These are phyloP conservation scores for Litchi chinensis DNA, from an alignment of 345 rosid genomes.

Conservation along the genomic window DNA sequence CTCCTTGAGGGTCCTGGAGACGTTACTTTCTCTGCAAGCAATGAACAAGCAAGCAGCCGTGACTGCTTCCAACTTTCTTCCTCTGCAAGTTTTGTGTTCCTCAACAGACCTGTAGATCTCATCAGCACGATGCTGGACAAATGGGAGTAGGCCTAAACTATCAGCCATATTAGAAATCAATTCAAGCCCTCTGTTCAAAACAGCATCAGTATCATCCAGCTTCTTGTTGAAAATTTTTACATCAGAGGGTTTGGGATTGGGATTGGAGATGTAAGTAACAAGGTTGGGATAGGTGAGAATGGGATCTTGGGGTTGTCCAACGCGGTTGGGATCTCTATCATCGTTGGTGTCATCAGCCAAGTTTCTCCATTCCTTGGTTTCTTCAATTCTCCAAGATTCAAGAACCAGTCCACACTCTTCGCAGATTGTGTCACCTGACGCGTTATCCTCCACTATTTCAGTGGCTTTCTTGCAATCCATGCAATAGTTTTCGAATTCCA, in stretches of 20 bases:
- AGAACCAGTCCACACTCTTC: conserved; percentile 21
- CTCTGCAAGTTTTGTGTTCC: conserved; percentile 3
- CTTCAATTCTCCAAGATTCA: not conserved
- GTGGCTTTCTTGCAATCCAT: conserved; percentile 15
- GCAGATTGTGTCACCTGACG: conserved; percentile 14
- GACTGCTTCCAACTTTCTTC: conserved; percentile 9
- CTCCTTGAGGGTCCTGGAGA: conserved; percentile 15
- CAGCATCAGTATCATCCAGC: not conserved
- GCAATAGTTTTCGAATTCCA: not conserved
- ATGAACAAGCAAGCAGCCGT: conserved; percentile 23
- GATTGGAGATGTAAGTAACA: not conserved
- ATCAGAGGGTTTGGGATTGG: not conserved
- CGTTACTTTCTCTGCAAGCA: conserved; percentile 21
- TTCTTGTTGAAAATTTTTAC: not conserved
- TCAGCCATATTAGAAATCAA: conserved; percentile 17
- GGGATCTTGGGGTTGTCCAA: not conserved
- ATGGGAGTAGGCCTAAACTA: not conserved
- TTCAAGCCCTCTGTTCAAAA: not conserved
- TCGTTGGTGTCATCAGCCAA: conserved; percentile 16
- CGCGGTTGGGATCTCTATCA: conserved; percentile 24
- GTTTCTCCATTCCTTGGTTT: conserved; percentile 17
- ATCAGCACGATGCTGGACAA: conserved; percentile 12
- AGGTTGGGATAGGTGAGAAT: conserved; percentile 9
- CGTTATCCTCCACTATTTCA: conserved; percentile 10
- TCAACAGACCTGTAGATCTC: conserved; percentile 25